Percentiles rank a stretch among this genome's conserved stretches.
Conservation (phyloP, 768 basidiomycete species). For the Kwoniella dendrophila region DNA sequence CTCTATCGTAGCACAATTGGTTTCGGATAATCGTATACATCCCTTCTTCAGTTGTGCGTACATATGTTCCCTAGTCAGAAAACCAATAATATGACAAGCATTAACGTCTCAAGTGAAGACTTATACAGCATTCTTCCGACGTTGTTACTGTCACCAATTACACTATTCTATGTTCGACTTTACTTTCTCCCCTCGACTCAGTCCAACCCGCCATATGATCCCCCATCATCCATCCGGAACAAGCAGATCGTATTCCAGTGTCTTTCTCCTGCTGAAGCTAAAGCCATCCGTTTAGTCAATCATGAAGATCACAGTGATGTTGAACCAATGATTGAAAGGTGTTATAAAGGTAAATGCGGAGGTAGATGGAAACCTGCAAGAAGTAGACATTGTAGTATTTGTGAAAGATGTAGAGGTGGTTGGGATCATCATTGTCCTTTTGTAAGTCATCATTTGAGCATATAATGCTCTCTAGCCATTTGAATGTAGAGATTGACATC, state of each 20-base stretch:
- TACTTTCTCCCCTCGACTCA: constrained; percentile 43
- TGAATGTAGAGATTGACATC: neutral
- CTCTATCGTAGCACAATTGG: constrained; percentile 24
- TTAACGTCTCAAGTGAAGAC: constrained; percentile 5
- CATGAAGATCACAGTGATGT: neutral
- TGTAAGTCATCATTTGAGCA: constrained; percentile 29
- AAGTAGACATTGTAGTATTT: constrained; percentile 55
- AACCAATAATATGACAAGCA: neutral
- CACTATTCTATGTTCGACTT: constrained; percentile 39
- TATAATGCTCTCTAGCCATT: neutral
- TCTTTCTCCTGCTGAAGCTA: constrained; percentile 31
- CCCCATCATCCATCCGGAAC: constrained; percentile 17
- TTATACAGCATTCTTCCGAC: constrained; percentile 29
- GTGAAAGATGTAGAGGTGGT: constrained; percentile 50
- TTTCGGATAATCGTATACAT: constrained; percentile 2
- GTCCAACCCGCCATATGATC: constrained; percentile 37
- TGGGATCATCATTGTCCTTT: constrained; percentile 58
- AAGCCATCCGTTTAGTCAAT: constrained; percentile 7
- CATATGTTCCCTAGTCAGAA: neutral
- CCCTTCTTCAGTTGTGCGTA: constrained; percentile 21
- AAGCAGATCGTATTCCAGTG: constrained; percentile 39
- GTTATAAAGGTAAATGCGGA: constrained; percentile 51
- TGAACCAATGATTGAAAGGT: constrained; percentile 34
- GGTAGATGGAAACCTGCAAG: constrained; percentile 57
- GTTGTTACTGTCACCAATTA: constrained; percentile 18